Evolutionary conservation across 805 yeast genomes (phyloP).

Genomic region (Scheffersomyces stipitis): DNA sequence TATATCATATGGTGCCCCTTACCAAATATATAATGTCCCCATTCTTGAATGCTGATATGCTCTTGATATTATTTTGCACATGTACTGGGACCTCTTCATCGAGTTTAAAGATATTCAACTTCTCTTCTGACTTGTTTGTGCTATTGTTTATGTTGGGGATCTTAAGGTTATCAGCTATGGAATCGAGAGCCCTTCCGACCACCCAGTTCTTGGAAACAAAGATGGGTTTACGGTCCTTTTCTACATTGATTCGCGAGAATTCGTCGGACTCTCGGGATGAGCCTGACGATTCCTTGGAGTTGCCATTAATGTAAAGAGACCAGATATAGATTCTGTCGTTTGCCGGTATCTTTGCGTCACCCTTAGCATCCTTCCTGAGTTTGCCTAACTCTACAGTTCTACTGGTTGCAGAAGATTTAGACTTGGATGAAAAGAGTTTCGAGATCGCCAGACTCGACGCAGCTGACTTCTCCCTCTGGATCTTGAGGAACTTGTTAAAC

Average conservation of each 20-base stretch:
- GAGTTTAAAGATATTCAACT: conserved; percentile 48
- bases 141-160: conserved; percentile 51
- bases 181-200: conserved; percentile 58
- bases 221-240: conserved; percentile 31
- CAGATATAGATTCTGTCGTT: conserved; percentile 51
- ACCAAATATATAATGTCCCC: conserved; percentile 56
- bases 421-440: conserved; percentile 1
- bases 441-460: conserved; percentile 4
- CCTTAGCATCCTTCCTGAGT: conserved; percentile 50
- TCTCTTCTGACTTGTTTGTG: conserved; percentile 38
- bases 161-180: conserved; percentile 45
- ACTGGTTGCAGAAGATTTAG: conserved; percentile 6
- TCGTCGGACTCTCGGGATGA: conserved; percentile 17
- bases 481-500: conserved; percentile 24
- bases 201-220: conserved; percentile 59
- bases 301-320: conserved; percentile 41
- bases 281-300: conserved; percentile 12
- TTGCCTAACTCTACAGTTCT: conserved; percentile 33
- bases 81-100: conserved; percentile 27
- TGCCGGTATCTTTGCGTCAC: conserved; percentile 45
- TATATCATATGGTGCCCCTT: conserved; percentile 43
- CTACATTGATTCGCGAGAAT: conserved; percentile 22
- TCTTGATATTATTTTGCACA: conserved; percentile 35
- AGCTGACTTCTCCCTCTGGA: conserved; percentile 17
- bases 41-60: conserved; percentile 39